Conservation (phyloP, 2,329 filamentous ascomycete species). For the Cladophialophora yegresii region DNA sequence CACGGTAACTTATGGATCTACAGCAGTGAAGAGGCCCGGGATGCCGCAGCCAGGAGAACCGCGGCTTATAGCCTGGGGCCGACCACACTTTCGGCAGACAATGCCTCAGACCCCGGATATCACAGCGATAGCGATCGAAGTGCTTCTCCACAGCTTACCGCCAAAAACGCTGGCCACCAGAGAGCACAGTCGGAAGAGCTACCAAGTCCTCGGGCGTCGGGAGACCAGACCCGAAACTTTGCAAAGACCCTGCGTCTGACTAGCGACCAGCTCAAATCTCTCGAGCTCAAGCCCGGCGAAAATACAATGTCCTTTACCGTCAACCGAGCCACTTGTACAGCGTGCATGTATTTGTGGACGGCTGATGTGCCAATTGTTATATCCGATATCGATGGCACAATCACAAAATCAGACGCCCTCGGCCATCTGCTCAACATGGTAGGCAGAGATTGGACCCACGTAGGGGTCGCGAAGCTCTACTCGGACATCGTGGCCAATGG, state of each 20-base stretch:
- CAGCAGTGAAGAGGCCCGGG: constrained; percentile 93
- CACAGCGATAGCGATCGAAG: constrained; percentile 78
- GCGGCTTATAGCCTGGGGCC: constrained; percentile 56
- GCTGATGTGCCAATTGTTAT: constrained; percentile 92
- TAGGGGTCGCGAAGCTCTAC: constrained; percentile 94
- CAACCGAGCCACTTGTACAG: constrained; percentile 87
- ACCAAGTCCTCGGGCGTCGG: constrained; percentile 52
- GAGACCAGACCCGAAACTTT: constrained; percentile 80
- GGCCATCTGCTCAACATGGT: constrained; percentile 97
- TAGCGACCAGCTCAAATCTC: constrained; percentile 86
- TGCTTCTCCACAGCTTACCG: constrained; percentile 65
- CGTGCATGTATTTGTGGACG: constrained; percentile 91
- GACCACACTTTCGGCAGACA: constrained; percentile 64
- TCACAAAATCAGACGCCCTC: constrained; percentile 93
- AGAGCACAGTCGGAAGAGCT: constrained; percentile 66
- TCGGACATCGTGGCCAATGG: constrained; percentile 93
- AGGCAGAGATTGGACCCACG: constrained; percentile 95
- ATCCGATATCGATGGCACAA: constrained; percentile 97
- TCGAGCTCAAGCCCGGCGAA: constrained; percentile 78
- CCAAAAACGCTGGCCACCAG: constrained; percentile 46
- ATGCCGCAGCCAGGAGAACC: constrained; percentile 72
- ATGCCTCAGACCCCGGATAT: constrained; percentile 88
- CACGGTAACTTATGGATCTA: constrained; percentile 99
- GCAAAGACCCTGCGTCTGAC: constrained; percentile 95
- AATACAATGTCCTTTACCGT: constrained; percentile 97